Evolutionary conservation across 768 basidiomycete species (phyloP).

Genomic region (Boletus fagicola): DNA sequence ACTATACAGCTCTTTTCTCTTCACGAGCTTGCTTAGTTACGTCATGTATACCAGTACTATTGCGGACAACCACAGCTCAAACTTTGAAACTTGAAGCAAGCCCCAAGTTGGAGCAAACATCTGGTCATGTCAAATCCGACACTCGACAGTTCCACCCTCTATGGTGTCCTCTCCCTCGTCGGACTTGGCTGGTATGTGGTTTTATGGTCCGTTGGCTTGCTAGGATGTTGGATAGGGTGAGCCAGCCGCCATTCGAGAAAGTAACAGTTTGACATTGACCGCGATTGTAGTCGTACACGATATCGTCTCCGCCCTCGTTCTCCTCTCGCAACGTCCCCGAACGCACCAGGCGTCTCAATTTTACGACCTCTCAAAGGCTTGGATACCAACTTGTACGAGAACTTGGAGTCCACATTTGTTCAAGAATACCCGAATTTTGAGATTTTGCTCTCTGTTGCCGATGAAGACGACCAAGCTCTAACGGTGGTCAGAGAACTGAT

Average conservation of each 20-base stretch:
- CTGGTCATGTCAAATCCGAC: constrained; percentile 16
- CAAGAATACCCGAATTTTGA: constrained; percentile 94
- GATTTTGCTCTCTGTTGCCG: constrained; percentile 88
- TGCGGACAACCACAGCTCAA: neutral
- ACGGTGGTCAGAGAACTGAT: constrained; percentile 75
- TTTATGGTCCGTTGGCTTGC: constrained; percentile 62
- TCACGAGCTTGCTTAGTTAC: constrained; percentile 32
- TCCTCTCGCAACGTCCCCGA: constrained; percentile 50
- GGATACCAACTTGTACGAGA: constrained; percentile 94
- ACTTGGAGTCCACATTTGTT: constrained; percentile 87
- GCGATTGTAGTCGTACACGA: constrained; percentile 58
- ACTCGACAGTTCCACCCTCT: constrained; percentile 6
- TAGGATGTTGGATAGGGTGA: constrained; percentile 72
- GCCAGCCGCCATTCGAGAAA: constrained; percentile 27
- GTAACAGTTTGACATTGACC: constrained; percentile 2
- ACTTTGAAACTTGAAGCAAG: neutral
- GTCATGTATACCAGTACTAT: constrained; percentile 1
- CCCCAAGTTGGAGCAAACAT: neutral
- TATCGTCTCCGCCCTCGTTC: constrained; percentile 69
- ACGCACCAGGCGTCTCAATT: constrained; percentile 87
- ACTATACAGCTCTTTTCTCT: constrained; percentile 59
- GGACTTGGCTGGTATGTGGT: constrained; percentile 59
- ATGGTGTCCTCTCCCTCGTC: constrained; percentile 32
- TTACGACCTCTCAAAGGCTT: constrained; percentile 93
- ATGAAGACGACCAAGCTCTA: constrained; percentile 86